Evolutionary conservation across 2,329 filamentous ascomycete genomes (phyloP).

Genomic region (Drechslerella dactyloides): DNA sequence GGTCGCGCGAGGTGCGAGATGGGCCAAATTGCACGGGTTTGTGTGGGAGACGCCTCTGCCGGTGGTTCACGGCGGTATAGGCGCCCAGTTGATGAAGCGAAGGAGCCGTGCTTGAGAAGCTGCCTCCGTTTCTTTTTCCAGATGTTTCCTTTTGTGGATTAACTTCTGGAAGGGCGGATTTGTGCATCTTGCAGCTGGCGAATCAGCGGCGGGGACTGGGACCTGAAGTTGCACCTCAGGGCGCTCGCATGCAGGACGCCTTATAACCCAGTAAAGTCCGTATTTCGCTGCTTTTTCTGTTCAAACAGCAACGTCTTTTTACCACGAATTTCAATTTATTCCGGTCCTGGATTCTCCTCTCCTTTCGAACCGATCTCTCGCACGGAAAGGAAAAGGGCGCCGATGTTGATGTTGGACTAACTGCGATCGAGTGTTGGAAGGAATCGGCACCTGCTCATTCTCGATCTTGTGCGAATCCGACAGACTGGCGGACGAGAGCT

Average conservation of each 20-base stretch:
- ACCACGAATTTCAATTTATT: conserved; percentile 31
- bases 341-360: conserved; percentile 40
- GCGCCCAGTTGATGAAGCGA: conserved; percentile 19
- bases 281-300: conserved; percentile 37
- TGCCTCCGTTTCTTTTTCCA: conserved; percentile 2
- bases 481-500: conserved; percentile 18
- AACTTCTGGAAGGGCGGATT: conserved; percentile 14
- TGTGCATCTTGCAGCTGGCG: conserved; percentile 36
- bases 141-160: conserved; percentile 20
- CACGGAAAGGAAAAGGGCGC: conserved; percentile 29
- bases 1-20: too few species aligned
- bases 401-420: conserved; percentile 30
- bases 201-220: conserved; percentile 36
- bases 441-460: not conserved
- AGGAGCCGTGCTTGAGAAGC: not conserved
- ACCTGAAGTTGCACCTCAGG: conserved; percentile 42
- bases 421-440: conserved; percentile 31
- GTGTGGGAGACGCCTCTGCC: conserved; percentile 31
- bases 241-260: conserved; percentile 41
- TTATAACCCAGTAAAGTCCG: conserved; percentile 43
- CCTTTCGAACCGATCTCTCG: conserved; percentile 38
- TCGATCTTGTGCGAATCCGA: conserved; percentile 22
- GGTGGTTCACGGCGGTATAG: conserved; percentile 35
- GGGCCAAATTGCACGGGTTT: conserved; percentile 40
- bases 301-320: conserved; percentile 22